Conservation (phyloP, 768 basidiomycete genomes). For the Hortiboletus flavorubellus region DNA sequence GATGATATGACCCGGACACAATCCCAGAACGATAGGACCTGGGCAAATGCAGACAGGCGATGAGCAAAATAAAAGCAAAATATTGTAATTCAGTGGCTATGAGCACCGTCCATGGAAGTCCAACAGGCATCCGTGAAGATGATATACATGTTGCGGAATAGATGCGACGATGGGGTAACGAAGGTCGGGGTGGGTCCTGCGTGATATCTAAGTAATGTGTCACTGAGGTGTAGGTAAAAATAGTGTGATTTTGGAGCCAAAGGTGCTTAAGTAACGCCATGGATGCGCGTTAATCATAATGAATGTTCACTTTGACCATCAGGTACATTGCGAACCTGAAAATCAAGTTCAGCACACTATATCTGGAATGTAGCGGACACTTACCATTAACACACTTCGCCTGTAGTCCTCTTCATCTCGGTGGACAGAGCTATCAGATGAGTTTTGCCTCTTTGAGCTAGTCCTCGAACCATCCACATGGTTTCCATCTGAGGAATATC, state of each 20-base stretch:
- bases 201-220: slow-evolving; percentile 20
- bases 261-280: slow-evolving; percentile 6
- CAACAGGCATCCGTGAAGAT: slow-evolving; percentile 15
- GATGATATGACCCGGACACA: neutral
- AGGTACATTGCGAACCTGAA: slow-evolving; percentile 55
- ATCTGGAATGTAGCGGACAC: slow-evolving; percentile 16
- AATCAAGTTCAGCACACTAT: slow-evolving; percentile 10
- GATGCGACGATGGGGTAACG: slow-evolving; percentile 11
- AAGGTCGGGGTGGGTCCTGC: slow-evolving; percentile 4
- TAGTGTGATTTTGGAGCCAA: neutral
- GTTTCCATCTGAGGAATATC: slow-evolving; percentile 23
- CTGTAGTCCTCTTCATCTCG: slow-evolving; percentile 58
- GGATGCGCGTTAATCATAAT: slow-evolving; percentile 14
- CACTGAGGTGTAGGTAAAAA: neutral
- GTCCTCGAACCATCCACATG: slow-evolving; percentile 23
- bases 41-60: slow-evolving; percentile 7
- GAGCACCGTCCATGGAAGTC: slow-evolving; percentile 15
- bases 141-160: slow-evolving; percentile 15
- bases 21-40: slow-evolving; percentile 13
- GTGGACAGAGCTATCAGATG: slow-evolving; percentile 23
- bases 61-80: neutral
- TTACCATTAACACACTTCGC: slow-evolving; percentile 51
- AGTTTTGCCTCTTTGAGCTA: slow-evolving; percentile 20
- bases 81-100: slow-evolving; percentile 1
- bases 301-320: slow-evolving; percentile 39